Conservation (phyloP, 352 stramenopile genomes). For the Globisporangium spiculum region DNA sequence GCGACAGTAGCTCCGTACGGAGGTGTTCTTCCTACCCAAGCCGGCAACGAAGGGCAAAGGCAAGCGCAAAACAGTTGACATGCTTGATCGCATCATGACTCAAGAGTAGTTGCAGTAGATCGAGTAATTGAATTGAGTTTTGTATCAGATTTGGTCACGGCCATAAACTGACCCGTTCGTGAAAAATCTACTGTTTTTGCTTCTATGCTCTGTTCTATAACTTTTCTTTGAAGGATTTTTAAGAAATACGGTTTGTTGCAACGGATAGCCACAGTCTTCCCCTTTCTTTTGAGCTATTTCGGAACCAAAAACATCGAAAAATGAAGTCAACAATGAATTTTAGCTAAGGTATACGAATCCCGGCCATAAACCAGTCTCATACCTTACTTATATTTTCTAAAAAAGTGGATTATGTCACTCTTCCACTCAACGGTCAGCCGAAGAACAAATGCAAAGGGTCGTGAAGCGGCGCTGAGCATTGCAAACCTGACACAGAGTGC, state of each 20-base stretch:
- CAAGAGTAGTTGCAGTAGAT: slow-evolving; percentile 13
- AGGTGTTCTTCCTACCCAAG: slow-evolving; percentile 7
- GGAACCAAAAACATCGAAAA: slow-evolving; percentile 2
- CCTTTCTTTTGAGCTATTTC: slow-evolving; percentile 4
- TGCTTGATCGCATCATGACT: slow-evolving; percentile 2
- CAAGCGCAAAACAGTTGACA: slow-evolving; percentile 2
- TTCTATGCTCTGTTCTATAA: not conserved
- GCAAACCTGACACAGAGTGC: too few species aligned
- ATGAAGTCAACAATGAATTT: slow-evolving; percentile 7
- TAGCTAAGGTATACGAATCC: not conserved
- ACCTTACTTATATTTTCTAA: not conserved
- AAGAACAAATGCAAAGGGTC: too few species aligned
- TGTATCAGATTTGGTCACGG: slow-evolving; percentile 1
- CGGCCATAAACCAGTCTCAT: not conserved
- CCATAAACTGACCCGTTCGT: slow-evolving; percentile 8
- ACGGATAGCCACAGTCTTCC: not conserved
- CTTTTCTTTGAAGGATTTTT: slow-evolving; percentile 4
- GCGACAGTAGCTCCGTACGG: not conserved
- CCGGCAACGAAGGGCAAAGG: not conserved
- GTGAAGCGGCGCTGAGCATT: too few species aligned
- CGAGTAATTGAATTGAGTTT: slow-evolving; percentile 8
- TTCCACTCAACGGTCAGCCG: too few species aligned
- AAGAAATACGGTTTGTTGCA: slow-evolving; percentile 6
- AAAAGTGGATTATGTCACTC: too few species aligned
- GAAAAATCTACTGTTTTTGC: slow-evolving; percentile 6